phyloP scores from a whole-genome alignment of 257 asterid species.

The Solanum clarkiae region DNA sequence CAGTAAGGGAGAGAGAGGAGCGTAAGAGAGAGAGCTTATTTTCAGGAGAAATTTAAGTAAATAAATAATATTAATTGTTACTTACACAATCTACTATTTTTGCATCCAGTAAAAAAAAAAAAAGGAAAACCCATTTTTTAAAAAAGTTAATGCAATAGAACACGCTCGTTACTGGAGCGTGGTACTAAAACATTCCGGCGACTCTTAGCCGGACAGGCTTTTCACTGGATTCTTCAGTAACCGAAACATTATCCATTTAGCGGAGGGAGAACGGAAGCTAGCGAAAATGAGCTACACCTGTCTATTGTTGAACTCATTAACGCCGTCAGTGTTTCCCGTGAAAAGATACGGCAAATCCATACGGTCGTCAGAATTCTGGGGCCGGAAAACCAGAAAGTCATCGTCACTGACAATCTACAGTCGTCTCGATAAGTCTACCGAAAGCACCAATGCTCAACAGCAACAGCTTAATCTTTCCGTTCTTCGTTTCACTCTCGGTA shows the following conservation, averaged over 20 bases:
- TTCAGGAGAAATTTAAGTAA: too few species aligned
- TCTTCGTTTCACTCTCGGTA: slow-evolving; percentile 94
- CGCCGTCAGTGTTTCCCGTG: slow-evolving; percentile 10
- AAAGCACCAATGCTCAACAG: slow-evolving; percentile 15
- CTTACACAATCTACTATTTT: too few species aligned
- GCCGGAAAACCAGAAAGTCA: not conserved
- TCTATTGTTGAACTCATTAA: not conserved
- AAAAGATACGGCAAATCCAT: slow-evolving; percentile 10
- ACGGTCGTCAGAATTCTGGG: slow-evolving; percentile 5
- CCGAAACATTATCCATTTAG: not conserved
- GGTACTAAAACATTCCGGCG: not conserved
- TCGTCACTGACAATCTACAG: slow-evolving; percentile 21
- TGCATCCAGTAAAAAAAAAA: not conserved
- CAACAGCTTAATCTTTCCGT: slow-evolving; percentile 74
- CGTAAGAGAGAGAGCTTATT: too few species aligned
- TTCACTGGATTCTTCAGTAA: not conserved
- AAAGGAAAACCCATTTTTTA: not conserved
- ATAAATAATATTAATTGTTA: too few species aligned
- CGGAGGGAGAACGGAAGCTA: not conserved
- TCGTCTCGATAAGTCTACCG: slow-evolving; percentile 12
- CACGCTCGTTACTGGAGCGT: not conserved
- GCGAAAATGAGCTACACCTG: not conserved
- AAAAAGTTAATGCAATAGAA: not conserved
- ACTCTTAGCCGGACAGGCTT: not conserved
- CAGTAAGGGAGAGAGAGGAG: too few species aligned